Percentiles rank a stretch among this genome's conserved stretches.
Conservation (phyloP, 805 yeast species). For the Scheffersomyces stipitis region DNA sequence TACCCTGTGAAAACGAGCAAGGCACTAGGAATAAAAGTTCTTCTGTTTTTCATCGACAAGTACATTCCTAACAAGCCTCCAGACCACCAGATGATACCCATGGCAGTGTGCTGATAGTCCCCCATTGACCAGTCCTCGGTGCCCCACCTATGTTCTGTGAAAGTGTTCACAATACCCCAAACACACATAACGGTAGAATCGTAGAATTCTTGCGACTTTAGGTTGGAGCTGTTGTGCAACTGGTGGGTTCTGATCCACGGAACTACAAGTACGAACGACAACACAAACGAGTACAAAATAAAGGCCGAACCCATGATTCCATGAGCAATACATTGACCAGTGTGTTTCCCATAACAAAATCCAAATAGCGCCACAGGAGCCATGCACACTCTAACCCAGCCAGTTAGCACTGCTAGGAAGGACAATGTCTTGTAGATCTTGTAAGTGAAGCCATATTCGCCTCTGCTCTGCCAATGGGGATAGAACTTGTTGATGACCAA, state of each 20-base stretch:
- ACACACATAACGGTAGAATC: conserved; percentile 77
- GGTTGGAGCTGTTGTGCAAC: conserved; percentile 13
- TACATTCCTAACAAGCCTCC: conserved; percentile 87
- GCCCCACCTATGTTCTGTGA: conserved; percentile 97
- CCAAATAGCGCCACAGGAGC: conserved; percentile 85
- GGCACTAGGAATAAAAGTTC: conserved; percentile 79
- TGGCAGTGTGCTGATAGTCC: conserved; percentile 91
- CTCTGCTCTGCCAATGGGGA: conserved; percentile 33
- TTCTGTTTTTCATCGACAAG: conserved; percentile 56
- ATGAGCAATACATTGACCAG: conserved; percentile 96
- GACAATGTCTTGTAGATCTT: conserved; percentile 46
- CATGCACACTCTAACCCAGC: conserved; percentile 78
- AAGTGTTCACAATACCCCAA: conserved; percentile 94
- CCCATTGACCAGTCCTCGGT: conserved; percentile 85
- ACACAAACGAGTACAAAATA: conserved; percentile 72
- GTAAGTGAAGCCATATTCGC: conserved; percentile 35
- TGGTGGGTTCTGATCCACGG: conserved; percentile 65
- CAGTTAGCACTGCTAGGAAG: conserved; percentile 49
- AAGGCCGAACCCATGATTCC: conserved; percentile 96
- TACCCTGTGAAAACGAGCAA: conserved; percentile 87
- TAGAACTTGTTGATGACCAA: conserved; percentile 34
- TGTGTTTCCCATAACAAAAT: conserved; percentile 77
- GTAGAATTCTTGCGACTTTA: conserved; percentile 72
- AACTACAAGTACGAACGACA: conserved; percentile 62
- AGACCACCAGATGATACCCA: conserved; percentile 97